Conservation (phyloP, 2,329 filamentous ascomycete species). For the Paracamarosporium sp. region DNA sequence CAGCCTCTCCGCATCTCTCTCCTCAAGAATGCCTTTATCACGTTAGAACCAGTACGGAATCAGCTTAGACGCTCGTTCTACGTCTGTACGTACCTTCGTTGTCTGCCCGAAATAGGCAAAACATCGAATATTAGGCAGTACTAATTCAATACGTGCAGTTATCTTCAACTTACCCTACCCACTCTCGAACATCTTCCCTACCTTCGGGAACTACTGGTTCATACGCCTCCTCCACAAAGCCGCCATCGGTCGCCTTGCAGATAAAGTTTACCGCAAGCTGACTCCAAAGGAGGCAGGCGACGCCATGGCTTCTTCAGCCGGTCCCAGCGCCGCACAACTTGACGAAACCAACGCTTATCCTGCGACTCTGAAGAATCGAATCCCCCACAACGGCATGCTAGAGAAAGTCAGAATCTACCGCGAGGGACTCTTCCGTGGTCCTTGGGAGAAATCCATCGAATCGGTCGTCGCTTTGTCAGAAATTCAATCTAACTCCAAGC, state of each 20-base stretch:
- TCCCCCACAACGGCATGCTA: constrained; percentile 53
- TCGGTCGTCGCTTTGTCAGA: constrained; percentile 56
- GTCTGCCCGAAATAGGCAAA: too few relatives aligned
- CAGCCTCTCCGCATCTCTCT: constrained; percentile 55
- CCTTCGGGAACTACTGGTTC: constrained; percentile 58
- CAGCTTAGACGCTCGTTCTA: constrained; percentile 61
- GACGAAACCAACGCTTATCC: constrained; percentile 37
- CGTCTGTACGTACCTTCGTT: constrained; percentile 43
- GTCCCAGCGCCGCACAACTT: constrained; percentile 57
- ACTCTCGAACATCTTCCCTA: constrained; percentile 53
- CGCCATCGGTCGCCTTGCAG: constrained; percentile 39
- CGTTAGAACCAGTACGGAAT: constrained; percentile 54
- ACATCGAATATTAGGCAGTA: too few relatives aligned
- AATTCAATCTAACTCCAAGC: constrained; percentile 32
- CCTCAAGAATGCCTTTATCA: constrained; percentile 52
- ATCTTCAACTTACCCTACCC: constrained; percentile 58
- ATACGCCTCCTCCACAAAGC: constrained; percentile 51
- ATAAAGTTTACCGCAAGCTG: constrained; percentile 19
- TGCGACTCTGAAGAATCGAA: constrained; percentile 49
- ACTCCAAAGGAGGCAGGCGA: constrained; percentile 47
- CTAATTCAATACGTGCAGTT: constrained; percentile 26
- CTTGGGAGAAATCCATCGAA: constrained; percentile 61
- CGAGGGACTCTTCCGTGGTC: constrained; percentile 52
- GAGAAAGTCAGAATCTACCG: constrained; percentile 63
- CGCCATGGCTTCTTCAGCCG: constrained; percentile 58